Conservation (phyloP, 352 stramenopile species). For the Phytophthora sojae region DNA sequence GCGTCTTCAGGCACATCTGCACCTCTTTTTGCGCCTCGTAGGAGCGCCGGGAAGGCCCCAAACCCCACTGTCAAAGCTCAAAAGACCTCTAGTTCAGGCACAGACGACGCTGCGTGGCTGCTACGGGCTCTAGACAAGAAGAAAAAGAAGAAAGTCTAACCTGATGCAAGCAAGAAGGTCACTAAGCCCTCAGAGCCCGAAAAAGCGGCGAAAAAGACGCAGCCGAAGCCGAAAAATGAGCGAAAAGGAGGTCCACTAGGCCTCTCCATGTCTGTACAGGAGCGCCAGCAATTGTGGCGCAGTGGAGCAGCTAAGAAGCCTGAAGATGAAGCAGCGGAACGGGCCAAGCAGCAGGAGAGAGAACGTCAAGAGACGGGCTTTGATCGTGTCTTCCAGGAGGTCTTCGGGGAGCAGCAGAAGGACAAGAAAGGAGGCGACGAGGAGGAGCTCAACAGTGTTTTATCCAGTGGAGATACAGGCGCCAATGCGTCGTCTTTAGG, state of each 20-base stretch:
- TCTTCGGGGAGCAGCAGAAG: constrained; percentile 42
- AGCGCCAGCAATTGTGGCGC: constrained; percentile 43
- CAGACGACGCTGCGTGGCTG: constrained; percentile 46
- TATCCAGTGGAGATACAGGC: neutral
- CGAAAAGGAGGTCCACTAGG: constrained; percentile 12
- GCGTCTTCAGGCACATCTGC: neutral
- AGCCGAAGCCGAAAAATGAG: constrained; percentile 24
- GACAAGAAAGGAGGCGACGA: constrained; percentile 34
- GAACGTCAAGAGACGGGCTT: constrained; percentile 53
- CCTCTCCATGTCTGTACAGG: constrained; percentile 28
- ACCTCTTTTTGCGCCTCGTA: constrained; percentile 23
- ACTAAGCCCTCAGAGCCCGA: neutral
- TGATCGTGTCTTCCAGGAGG: constrained; percentile 59
- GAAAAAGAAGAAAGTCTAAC: constrained; percentile 36
- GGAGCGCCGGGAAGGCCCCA: constrained; percentile 24
- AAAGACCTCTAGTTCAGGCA: constrained; percentile 2
- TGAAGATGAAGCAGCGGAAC: constrained; percentile 20
- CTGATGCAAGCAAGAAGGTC: constrained; percentile 1
- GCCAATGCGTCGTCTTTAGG: constrained; percentile 2
- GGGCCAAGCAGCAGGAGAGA: constrained; percentile 37
- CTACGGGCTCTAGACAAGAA: constrained; percentile 52
- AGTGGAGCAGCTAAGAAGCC: constrained; percentile 28
- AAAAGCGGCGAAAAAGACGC: constrained; percentile 19
- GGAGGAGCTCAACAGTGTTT: constrained; percentile 24
- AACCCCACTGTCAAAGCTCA: constrained; percentile 10